Evolutionary conservation across 129 eudicot species (phyloP).

Genomic region (Escallonia rubra): DNA sequence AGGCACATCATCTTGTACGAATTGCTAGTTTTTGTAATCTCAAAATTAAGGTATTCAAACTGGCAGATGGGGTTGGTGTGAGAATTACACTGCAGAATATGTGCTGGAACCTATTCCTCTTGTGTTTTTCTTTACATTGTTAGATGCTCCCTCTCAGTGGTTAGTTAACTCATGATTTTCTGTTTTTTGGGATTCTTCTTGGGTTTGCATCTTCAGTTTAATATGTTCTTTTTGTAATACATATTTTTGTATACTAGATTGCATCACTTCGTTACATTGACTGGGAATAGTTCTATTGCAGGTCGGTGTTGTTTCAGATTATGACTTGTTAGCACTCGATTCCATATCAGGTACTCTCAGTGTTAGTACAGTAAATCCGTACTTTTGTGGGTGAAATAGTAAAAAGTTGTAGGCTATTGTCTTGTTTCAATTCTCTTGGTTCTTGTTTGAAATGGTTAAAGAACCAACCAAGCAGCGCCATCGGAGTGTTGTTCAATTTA

Average conservation of each 20-base stretch:
- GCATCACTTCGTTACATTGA: not conserved
- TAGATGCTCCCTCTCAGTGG: not conserved
- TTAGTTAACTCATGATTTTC: not conserved
- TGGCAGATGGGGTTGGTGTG: too few species aligned
- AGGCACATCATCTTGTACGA: too few species aligned
- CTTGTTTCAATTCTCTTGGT: not conserved
- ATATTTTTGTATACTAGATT: not conserved
- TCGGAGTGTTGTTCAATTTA: too few species aligned
- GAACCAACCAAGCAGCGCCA: not conserved
- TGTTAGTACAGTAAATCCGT: constrained; percentile 5
- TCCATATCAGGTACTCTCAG: constrained; percentile 64
- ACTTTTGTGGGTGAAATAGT: not conserved
- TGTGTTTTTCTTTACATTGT: not conserved
- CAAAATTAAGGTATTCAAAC: too few species aligned
- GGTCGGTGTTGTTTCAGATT: constrained; percentile 97
- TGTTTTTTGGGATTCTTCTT: not conserved
- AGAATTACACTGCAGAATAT: too few species aligned
- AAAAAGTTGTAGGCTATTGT: not conserved
- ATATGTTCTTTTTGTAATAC: not conserved
- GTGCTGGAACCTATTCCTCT: not conserved
- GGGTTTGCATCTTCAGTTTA: not conserved
- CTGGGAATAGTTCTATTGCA: constrained; percentile 25
- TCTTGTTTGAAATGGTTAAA: not conserved
- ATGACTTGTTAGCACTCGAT: constrained; percentile 92
- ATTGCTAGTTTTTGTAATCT: too few species aligned